These are phyloP conservation scores for Penicillium coffeae DNA, from an alignment of 495 filamentous ascomycete genomes.

Conservation along the genomic window DNA sequence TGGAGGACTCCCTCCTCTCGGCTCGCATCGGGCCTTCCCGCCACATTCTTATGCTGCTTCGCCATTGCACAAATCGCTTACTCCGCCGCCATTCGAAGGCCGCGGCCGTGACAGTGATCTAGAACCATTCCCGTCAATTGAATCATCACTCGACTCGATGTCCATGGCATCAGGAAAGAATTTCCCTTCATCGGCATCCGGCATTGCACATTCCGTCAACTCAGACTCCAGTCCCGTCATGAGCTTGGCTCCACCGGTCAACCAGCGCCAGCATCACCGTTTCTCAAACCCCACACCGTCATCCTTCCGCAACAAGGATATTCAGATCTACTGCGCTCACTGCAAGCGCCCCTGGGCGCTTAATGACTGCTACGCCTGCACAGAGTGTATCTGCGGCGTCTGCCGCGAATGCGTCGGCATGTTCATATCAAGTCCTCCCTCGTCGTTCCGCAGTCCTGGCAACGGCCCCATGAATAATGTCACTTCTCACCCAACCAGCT, in stretches of 20 bases:
- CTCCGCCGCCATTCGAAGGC: constrained; percentile 68
- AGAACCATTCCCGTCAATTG: constrained; percentile 82
- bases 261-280: constrained; percentile 44
- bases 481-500: constrained; percentile 37
- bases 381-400: constrained; percentile 88
- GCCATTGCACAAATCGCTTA: constrained; percentile 79
- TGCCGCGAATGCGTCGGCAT: constrained; percentile 82
- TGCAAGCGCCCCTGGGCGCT: constrained; percentile 71
- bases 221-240: constrained; percentile 50
- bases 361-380: constrained; percentile 83
- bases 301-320: constrained; percentile 46
- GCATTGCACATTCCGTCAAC: constrained; percentile 41
- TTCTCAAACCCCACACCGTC: constrained; percentile 47
- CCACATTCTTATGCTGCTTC: constrained; percentile 79
- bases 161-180: constrained; percentile 53
- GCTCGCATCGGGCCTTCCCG: constrained; percentile 50
- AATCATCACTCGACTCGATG: constrained; percentile 59
- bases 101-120: constrained; percentile 51
- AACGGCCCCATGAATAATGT: constrained; percentile 30
- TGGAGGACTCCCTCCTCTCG: constrained; percentile 31
- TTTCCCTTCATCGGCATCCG: constrained; percentile 58
- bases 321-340: constrained; percentile 84
- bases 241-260: constrained; percentile 36
- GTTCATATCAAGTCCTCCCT: constrained; percentile 54
- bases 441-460: constrained; percentile 34